Evolutionary conservation across 2,329 filamentous ascomycete species (phyloP), one percentile per base, ranked within the genome.

Genomic region (Gnomoniopsis smithogilvyi): DNA sequence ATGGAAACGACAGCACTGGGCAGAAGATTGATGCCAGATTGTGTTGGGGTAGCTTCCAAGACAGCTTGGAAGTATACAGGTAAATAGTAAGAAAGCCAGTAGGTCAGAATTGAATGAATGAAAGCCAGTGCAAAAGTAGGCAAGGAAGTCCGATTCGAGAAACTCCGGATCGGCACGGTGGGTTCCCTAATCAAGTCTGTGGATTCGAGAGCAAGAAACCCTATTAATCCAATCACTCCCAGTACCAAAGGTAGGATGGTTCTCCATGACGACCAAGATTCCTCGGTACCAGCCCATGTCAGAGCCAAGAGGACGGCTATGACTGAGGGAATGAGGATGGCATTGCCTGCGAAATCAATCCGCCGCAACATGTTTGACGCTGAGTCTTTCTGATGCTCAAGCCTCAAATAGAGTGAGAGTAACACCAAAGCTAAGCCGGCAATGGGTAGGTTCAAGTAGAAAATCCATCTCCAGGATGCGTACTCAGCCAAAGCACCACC

Each of bases 191-290:
- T 59, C 38, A 38, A 17, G 21, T 38, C 41, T 15, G 67, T 65
- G 10, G 63, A 61, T 57, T 75, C 69, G 63, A 67, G 73, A 14
- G 67, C 56, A 12, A 59, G 57, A 55, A 80, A 78, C 0, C 59
- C 55, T 6, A 67, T 51, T 2, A 76, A 62, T 2, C 74, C 74
- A 3, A 70, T 26, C 8, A 76, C 12, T 0, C 76, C 74, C 1
- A 78, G 52, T 2, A 78, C 41, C 8, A 80, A 60, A 1, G 76
- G 76, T 0, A 69, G 62, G 1, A 79, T 6, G n/a, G 53, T 49
- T 14, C 56, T 45, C 26, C 43, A 62, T 0, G 60, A 61, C 1
- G 47, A 51, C 65, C 65, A 68, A 2, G 62, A 38, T 41, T 64
- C 62, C 14, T 33, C 12, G 15, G 53, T 49, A 3, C 64, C 64